Base-by-base conservation (phyloP, 768 basidiomycete species). In the Boletus barrowsii region DNA sequence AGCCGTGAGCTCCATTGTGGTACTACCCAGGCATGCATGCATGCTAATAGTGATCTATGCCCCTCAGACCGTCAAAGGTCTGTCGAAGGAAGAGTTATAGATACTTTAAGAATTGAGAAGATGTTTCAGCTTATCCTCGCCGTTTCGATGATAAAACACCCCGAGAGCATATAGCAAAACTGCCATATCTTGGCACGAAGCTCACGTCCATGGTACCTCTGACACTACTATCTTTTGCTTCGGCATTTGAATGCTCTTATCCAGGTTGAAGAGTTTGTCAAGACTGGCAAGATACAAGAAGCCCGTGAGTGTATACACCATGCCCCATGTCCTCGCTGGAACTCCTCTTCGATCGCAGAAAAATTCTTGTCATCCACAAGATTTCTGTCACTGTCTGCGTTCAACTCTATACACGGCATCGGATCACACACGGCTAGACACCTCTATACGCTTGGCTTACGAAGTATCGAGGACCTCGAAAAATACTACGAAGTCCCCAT, bases 391-490 rank as follows among this genome's bases (percentile, higher is more conserved):
- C 76, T 92, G 9, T 77, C 78, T 8, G 62, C 72, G 0, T 89
- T 93, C 62, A 72, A 79, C 14, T 75, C 80, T 6, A 70, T 93
- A 51, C 83, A 93, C 50, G 86, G 88, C 10, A 84, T 93, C 33
- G 91, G 91, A 8, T 76, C 90, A 0, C 68, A 72, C n/a, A 88
- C 79, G 8, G 88, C 91, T 7, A 79, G 83, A 7, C 72, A 77
- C 37, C 75, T 91, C 5, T 89, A 85, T 65, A 79, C 79, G 32
- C 72, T 79, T 41, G 86, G 87, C 3, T 68, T 90, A 42, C 82
- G 89, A 33, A 86, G 82, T 0, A 65, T 92, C 8, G 78, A 82
- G 5, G 84, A 91, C 64, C 77, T 95, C 43, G 82, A 86, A 55
- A 73, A 77, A 39, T 85, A 85, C 62, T 88, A 86, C 64, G 69